Percentiles rank a stretch among this genome's conserved stretches.
These are phyloP conservation scores for Gloeopeniophorella convolvens DNA, from an alignment of 768 basidiomycete species.

Conservation along the genomic window DNA sequence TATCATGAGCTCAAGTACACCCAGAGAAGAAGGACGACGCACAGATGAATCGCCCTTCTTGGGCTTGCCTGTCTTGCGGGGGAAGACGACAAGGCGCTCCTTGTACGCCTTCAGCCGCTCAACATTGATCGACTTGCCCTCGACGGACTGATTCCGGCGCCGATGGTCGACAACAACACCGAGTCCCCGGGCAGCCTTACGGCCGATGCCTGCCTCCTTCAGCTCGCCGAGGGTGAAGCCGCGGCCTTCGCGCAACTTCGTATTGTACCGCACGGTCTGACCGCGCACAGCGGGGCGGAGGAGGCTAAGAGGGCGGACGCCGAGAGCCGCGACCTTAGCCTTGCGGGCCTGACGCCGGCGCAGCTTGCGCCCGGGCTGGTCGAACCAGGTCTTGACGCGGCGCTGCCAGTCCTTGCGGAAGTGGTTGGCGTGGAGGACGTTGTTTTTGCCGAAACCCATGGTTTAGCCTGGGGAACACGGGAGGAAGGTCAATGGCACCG, in stretches of 20 bases:
- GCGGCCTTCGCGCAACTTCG: slow-evolving; percentile 92
- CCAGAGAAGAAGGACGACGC: slow-evolving; percentile 29
- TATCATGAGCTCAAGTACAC: slow-evolving; percentile 10
- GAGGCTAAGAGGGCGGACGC: slow-evolving; percentile 84
- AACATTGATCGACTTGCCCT: slow-evolving; percentile 93
- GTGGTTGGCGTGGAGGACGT: slow-evolving; percentile 91
- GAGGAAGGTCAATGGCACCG: slow-evolving; percentile 19
- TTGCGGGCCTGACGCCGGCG: slow-evolving; percentile 90
- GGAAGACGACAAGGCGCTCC: slow-evolving; percentile 90
- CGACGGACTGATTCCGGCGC: slow-evolving; percentile 92
- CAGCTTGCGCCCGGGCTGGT: slow-evolving; percentile 97
- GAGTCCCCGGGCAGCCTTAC: slow-evolving; percentile 87
- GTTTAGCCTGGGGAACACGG: slow-evolving; percentile 36
- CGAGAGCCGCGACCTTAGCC: slow-evolving; percentile 82
- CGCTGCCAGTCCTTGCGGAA: slow-evolving; percentile 99
- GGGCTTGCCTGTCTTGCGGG: slow-evolving; percentile 89
- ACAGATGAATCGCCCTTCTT: slow-evolving; percentile 94
- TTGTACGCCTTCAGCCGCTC: slow-evolving; percentile 94
- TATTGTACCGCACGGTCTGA: slow-evolving; percentile 97
- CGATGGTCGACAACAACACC: slow-evolving; percentile 97
- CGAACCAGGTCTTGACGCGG: slow-evolving; percentile 95
- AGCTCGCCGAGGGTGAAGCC: slow-evolving; percentile 94
- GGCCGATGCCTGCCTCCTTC: slow-evolving; percentile 91
- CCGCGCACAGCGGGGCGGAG: slow-evolving; percentile 96
- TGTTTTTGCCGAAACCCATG: slow-evolving; percentile 79